Evolutionary conservation across 352 stramenopile species (phyloP).

Genomic region (Globisporangium nunn): DNA sequence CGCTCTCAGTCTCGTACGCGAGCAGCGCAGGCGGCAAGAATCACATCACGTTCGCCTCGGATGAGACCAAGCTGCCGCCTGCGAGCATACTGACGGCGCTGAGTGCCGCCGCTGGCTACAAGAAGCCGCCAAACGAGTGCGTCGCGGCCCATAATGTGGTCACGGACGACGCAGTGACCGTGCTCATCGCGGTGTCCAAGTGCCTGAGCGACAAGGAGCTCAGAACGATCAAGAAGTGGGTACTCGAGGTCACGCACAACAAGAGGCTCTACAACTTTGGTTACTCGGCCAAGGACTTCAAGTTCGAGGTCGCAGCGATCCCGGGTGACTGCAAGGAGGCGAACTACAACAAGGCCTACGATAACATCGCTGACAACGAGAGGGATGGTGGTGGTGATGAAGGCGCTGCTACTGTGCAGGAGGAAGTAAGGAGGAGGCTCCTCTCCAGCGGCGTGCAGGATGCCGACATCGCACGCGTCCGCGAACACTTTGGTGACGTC

Average conservation of each 20-base stretch:
- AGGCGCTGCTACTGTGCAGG: slow-evolving; percentile 4
- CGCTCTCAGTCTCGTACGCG: slow-evolving; percentile 9
- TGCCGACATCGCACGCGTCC: slow-evolving; percentile 6
- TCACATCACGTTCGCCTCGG: slow-evolving; percentile 17
- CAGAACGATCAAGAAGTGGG: slow-evolving; percentile 35
- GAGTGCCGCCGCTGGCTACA: neutral
- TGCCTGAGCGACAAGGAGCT: slow-evolving; percentile 34
- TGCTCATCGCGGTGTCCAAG: slow-evolving; percentile 53
- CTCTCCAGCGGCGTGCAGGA: slow-evolving; percentile 8
- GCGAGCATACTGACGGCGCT: slow-evolving; percentile 8
- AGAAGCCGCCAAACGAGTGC: slow-evolving; percentile 6
- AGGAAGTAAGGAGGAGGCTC: neutral
- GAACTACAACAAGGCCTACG: slow-evolving; percentile 3
- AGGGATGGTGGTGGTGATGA: slow-evolving; percentile 8
- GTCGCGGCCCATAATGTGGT: slow-evolving; percentile 1
- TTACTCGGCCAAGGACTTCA: slow-evolving; percentile 8
- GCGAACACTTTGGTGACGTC: slow-evolving; percentile 1
- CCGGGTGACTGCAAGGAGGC: slow-evolving; percentile 31
- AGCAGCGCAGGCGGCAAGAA: neutral
- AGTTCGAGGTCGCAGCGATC: slow-evolving; percentile 9
- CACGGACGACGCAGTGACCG: slow-evolving; percentile 13
- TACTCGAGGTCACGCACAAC: slow-evolving; percentile 17
- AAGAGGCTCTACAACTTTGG: slow-evolving; percentile 12
- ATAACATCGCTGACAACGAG: slow-evolving; percentile 1
- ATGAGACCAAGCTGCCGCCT: slow-evolving; percentile 7